These are phyloP conservation scores for Ophiostoma pallidulum DNA, from an alignment of 2,329 filamentous ascomycete species.

Conservation along the genomic window DNA sequence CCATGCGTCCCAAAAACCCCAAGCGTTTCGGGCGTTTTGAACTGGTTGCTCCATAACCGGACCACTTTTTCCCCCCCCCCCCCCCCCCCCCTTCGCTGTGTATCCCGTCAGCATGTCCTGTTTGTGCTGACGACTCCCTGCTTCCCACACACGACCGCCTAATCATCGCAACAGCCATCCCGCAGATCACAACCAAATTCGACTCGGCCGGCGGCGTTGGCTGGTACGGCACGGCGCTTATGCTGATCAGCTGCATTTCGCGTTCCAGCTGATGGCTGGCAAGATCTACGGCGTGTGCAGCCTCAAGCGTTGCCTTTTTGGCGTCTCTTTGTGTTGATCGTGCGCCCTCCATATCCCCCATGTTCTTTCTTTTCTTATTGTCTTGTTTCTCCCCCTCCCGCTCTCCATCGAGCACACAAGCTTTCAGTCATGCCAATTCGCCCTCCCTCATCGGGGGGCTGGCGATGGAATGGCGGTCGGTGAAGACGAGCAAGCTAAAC, in stretches of 20 bases:
- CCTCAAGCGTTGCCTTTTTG: too few relatives aligned
- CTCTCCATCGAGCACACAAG: conserved; percentile 39
- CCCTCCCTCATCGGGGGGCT: conserved; percentile 39
- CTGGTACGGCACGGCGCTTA: conserved; percentile 16
- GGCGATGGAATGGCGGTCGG: conserved; percentile 44
- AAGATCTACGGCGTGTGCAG: conserved; percentile 31
- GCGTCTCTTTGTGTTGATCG: too few relatives aligned
- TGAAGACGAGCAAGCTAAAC: conserved; percentile 8
- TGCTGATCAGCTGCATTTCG: conserved; percentile 13
- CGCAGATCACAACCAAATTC: conserved; percentile 14
- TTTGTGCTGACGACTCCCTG: too few relatives aligned
- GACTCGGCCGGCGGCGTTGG: conserved; percentile 13
- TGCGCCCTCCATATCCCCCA: conserved; percentile 24
- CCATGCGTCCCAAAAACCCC: too few relatives aligned
- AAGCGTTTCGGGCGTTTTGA: too few relatives aligned
- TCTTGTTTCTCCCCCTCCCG: conserved; percentile 44
- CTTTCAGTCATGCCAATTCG: too few relatives aligned
- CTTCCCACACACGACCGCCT: conserved; percentile 12
- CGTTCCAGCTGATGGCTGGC: conserved; percentile 29
- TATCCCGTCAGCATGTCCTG: too few relatives aligned
- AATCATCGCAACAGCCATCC: conserved; percentile 18
- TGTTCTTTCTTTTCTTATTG: conserved; percentile 26
- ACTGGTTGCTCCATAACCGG: too few relatives aligned
- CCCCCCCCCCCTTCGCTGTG: too few relatives aligned
- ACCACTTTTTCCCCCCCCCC: not conserved